Base-by-base conservation (phyloP, 2,329 filamentous ascomycete genomes). In the Teratosphaeria nubilosa region DNA sequence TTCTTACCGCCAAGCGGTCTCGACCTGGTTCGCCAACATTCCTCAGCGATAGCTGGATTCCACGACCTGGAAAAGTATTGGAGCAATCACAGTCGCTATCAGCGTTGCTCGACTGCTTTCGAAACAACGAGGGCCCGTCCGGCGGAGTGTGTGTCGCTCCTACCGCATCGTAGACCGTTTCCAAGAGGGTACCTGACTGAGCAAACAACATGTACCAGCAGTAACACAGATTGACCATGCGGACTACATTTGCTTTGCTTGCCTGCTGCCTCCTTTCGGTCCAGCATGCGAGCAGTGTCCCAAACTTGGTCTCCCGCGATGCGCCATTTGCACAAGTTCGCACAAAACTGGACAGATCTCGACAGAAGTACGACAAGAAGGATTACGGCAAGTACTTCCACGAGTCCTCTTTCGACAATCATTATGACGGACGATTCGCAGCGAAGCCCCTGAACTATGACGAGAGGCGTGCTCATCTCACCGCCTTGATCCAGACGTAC, bases 391-490 rank as follows among this genome's bases (percentile, higher is more conserved):
- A 81, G 68, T 81, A 81, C 66, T 81, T 81, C 66, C 77, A 77
- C 66, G 78, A 80, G 53, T 61, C 67, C 55, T 76, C 76, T 60
- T 83, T 83, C 68, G 74, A 81, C 64, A 73, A 75, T 56, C 80
- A 83, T 63, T 82, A 82, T 69, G 81, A 83, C 64, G 80, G 80
- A 59, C 79, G 77, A 51, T 85, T 84, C 66, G 80, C 79, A 24
- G 69, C 73, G 2, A 58, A 68, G 5, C 66, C 72, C 5, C 70
- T 84, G 1, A 69, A 75, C 2, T 75, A 78, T 48, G 25, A 53
- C 7, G 71, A 78, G n/a, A 71, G 78, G 51, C 77, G 78, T 27
- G 68, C 72, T 14, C 75, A 81, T 59, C 74, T 85, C 20, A 76
- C 75, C 22, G 72, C 76, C 1, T 72, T 85, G 37, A 74, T 84